phyloP scores from a whole-genome alignment of 2,329 filamentous ascomycete genomes.

The Aspergillus felis region DNA sequence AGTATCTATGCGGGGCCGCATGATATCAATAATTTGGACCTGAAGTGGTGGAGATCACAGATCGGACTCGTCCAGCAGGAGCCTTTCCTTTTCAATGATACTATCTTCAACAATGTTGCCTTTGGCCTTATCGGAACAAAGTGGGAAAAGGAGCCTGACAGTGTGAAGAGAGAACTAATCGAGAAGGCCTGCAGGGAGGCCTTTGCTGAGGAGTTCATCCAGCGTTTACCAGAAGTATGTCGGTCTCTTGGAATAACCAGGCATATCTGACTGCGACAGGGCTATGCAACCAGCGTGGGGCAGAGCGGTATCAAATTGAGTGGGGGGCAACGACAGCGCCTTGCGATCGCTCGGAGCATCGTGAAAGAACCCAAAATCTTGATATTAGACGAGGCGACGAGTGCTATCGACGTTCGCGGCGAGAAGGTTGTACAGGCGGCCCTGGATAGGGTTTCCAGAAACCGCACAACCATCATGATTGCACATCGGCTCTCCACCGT shows the following conservation, averaged over 20 bases:
- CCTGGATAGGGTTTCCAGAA: slow-evolving; percentile 51
- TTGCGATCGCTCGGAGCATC: slow-evolving; percentile 76
- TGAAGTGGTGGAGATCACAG: slow-evolving; percentile 45
- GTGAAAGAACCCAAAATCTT: slow-evolving; percentile 66
- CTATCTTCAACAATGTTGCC: slow-evolving; percentile 57
- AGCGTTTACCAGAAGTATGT: slow-evolving; percentile 48
- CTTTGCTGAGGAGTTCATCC: slow-evolving; percentile 67
- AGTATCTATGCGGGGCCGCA: slow-evolving; percentile 52
- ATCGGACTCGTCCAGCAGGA: neutral
- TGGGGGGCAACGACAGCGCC: slow-evolving; percentile 75
- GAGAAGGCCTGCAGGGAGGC: slow-evolving; percentile 62
- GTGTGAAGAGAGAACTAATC: slow-evolving; percentile 48
- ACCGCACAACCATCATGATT: slow-evolving; percentile 69
- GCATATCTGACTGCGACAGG: slow-evolving; percentile 27
- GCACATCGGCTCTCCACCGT: slow-evolving; percentile 57
- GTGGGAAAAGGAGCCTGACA: slow-evolving; percentile 32
- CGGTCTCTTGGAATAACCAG: neutral
- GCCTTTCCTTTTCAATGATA: neutral
- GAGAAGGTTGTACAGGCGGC: slow-evolving; percentile 53
- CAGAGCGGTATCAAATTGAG: slow-evolving; percentile 70
- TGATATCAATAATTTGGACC: slow-evolving; percentile 53
- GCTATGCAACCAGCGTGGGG: slow-evolving; percentile 69
- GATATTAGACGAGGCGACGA: slow-evolving; percentile 79
- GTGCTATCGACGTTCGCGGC: slow-evolving; percentile 51
- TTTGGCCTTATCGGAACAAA: slow-evolving; percentile 48